These are phyloP conservation scores for Verticillium tricorpus DNA, from an alignment of 2,329 filamentous ascomycete genomes.

Conservation along the genomic window DNA sequence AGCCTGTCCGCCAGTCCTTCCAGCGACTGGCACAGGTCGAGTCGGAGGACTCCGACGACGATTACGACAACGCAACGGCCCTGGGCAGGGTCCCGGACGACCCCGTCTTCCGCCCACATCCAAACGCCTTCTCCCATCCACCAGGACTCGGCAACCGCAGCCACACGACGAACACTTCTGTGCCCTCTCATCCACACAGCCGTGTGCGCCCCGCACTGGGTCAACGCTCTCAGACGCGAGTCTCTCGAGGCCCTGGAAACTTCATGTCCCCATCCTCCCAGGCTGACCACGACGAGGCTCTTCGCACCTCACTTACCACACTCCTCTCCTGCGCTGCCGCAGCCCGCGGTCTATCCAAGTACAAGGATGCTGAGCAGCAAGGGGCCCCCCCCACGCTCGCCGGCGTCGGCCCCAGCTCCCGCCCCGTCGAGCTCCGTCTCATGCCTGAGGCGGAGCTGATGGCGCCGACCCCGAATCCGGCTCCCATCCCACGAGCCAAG, in stretches of 20 bases:
- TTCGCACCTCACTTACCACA: slow-evolving; percentile 90
- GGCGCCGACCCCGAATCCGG: slow-evolving; percentile 18
- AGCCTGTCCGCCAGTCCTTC: slow-evolving; percentile 20
- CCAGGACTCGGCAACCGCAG: slow-evolving; percentile 47
- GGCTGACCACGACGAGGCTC: slow-evolving; percentile 86
- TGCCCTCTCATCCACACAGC: slow-evolving; percentile 44
- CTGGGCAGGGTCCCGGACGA: slow-evolving; percentile 58
- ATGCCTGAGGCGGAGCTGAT: slow-evolving; percentile 58
- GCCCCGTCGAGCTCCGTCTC: slow-evolving; percentile 55
- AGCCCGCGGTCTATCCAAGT: slow-evolving; percentile 74
- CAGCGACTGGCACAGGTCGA: slow-evolving; percentile 31
- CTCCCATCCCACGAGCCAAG: slow-evolving; percentile 9
- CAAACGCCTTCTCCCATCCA: slow-evolving; percentile 88
- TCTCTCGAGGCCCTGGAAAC: slow-evolving; percentile 46
- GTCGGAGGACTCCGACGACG: slow-evolving; percentile 43
- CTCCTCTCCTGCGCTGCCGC: slow-evolving; percentile 92
- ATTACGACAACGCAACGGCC: slow-evolving; percentile 78
- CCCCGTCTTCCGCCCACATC: slow-evolving; percentile 72
- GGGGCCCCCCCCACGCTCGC: slow-evolving; percentile 23
- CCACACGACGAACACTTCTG: slow-evolving; percentile 44
- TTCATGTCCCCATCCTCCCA: slow-evolving; percentile 72
- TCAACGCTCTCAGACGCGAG: slow-evolving; percentile 41
- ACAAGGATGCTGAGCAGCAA: slow-evolving; percentile 35
- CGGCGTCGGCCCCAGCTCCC: slow-evolving; percentile 40
- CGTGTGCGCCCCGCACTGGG: slow-evolving; percentile 46